A percentile compares a stretch with the other conserved stretches of the same genome.
These are phyloP conservation scores for Spinacia oleracea DNA, from an alignment of 179 eudicot species.

Conservation along the genomic window DNA sequence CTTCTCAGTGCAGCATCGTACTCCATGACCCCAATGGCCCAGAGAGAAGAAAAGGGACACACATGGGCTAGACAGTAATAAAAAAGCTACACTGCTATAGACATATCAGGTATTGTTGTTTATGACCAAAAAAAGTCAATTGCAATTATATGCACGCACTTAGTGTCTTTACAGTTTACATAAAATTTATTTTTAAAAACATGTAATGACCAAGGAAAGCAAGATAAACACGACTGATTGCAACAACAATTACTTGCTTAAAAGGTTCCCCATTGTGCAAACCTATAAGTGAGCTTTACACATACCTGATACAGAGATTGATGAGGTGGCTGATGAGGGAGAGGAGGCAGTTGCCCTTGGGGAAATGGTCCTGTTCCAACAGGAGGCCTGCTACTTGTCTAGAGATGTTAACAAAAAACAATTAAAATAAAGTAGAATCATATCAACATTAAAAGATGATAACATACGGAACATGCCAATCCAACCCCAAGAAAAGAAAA, in stretches of 20 bases:
- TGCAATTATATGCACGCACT: neutral
- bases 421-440: slow-evolving; percentile 8
- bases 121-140: neutral
- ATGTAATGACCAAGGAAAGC: neutral
- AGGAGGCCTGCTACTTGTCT: slow-evolving; percentile 63
- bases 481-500: neutral
- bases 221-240: neutral
- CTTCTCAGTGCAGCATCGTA: neutral
- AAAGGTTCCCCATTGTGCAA: neutral
- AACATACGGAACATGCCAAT: neutral
- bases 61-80: neutral
- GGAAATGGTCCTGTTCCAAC: slow-evolving; percentile 49
- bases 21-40: neutral
- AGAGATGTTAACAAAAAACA: slow-evolving; percentile 26
- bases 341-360: slow-evolving; percentile 57
- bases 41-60: neutral
- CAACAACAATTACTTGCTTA: neutral
- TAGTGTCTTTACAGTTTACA: neutral
- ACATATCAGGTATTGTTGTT: neutral
- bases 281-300: neutral
- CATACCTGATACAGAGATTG: slow-evolving; percentile 81
- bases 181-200: too few species aligned
- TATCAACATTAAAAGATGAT: neutral
- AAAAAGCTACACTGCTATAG: neutral
- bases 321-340: slow-evolving; percentile 47